A percentile compares a stretch with the other conserved stretches of the same genome.
Evolutionary conservation across 1,139 yeast species (phyloP).

Genomic region (Taphrina betulina): DNA sequence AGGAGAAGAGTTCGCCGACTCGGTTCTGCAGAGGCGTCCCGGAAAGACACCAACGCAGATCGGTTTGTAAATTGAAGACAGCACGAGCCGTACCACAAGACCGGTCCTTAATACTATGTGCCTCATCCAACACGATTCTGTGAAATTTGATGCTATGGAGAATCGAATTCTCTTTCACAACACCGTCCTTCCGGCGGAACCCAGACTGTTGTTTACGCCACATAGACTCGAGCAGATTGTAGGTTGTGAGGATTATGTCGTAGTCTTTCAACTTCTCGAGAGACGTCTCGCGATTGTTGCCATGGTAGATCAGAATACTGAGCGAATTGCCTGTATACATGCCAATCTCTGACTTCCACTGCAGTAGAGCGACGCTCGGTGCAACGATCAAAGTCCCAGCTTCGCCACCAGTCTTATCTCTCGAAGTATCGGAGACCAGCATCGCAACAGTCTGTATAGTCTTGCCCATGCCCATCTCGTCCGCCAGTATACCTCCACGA

Average conservation of each 20-base stretch:
- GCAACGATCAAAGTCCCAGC: conserved; percentile 85
- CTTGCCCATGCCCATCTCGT: conserved; percentile 99
- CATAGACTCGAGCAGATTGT: conserved; percentile 80
- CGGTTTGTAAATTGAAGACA: conserved; percentile 67
- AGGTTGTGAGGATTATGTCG: conserved; percentile 83
- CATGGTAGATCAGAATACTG: conserved; percentile 74
- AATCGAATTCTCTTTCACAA: conserved; percentile 72
- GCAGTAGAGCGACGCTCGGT: conserved; percentile 97
- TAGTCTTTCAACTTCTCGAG: conserved; percentile 58
- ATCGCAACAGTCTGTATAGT: conserved; percentile 92
- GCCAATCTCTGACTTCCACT: conserved; percentile 92
- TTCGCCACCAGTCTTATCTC: conserved; percentile 38
- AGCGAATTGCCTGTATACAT: conserved; percentile 72
- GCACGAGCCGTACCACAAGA: conserved; percentile 92
- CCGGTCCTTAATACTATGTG: conserved; percentile 93
- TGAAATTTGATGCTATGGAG: conserved; percentile 75
- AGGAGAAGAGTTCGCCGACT: conserved; percentile 91
- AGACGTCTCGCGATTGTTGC: conserved; percentile 59
- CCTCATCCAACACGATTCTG: conserved; percentile 91
- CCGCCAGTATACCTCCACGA: conserved; percentile 92
- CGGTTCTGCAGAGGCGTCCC: conserved; percentile 97
- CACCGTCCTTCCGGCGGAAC: conserved; percentile 65
- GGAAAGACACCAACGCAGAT: conserved; percentile 82
- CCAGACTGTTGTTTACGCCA: conserved; percentile 82
- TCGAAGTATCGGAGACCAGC: conserved; percentile 60